Percentiles rank a stretch among this genome's conserved stretches.
Conservation (phyloP, 495 filamentous ascomycete genomes). For the Lasiosphaeris hirsuta region DNA sequence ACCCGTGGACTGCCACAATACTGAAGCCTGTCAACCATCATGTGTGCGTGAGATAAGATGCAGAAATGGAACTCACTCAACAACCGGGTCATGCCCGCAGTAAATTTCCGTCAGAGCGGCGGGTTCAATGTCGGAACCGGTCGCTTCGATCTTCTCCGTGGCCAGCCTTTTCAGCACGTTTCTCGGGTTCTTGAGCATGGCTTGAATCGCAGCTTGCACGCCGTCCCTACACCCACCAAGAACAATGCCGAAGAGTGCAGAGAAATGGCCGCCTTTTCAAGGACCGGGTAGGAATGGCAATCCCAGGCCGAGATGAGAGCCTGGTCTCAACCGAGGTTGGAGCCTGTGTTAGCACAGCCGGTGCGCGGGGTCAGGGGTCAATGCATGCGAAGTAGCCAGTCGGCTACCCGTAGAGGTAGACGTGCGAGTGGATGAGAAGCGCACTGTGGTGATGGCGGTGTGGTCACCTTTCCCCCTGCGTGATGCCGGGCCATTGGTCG, state of each 20-base stretch:
- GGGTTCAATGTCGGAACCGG: neutral
- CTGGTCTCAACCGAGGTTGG: too few relatives aligned
- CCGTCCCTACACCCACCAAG: too few relatives aligned
- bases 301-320: too few relatives aligned
- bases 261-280: too few relatives aligned
- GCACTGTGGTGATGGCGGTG: neutral
- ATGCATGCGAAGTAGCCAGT: too few relatives aligned
- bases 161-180: neutral
- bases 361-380: too few relatives aligned
- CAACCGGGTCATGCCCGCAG: neutral
- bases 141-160: slow-evolving; percentile 1
- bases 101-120: slow-evolving; percentile 8
- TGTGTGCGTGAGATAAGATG: neutral
- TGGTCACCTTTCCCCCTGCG: neutral
- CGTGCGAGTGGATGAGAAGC: slow-evolving; percentile 1
- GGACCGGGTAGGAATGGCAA: too few relatives aligned
- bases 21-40: neutral
- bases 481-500: neutral
- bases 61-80: neutral
- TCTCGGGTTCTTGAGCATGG: neutral
- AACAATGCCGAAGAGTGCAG: too few relatives aligned
- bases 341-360: too few relatives aligned
- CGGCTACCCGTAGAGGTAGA: neutral
- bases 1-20: slow-evolving; percentile 2
- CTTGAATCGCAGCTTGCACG: neutral